Percentiles rank a stretch among this genome's conserved stretches.
phyloP scores from a whole-genome alignment of 2,329 filamentous ascomycete species.

The Xylariaceae sp. region DNA sequence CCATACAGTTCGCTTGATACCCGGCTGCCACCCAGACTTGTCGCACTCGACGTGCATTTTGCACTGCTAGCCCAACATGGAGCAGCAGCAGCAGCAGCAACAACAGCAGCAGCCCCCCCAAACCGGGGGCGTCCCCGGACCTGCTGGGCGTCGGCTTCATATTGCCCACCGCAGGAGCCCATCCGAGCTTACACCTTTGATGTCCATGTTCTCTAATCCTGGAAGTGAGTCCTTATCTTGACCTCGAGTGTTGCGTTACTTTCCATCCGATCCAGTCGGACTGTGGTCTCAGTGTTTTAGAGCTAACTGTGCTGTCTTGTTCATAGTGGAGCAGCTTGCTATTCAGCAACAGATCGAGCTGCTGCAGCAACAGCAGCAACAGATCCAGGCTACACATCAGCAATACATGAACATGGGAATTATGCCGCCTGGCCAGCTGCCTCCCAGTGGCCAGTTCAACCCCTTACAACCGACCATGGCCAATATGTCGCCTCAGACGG shows the following conservation, averaged over 20 bases:
- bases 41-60: slow-evolving; percentile 44
- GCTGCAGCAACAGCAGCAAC: slow-evolving; percentile 95
- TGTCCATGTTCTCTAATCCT: slow-evolving; percentile 78
- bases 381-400: slow-evolving; percentile 93
- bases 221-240: slow-evolving; percentile 51
- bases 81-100: slow-evolving; percentile 45
- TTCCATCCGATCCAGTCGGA: slow-evolving; percentile 1
- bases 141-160: slow-evolving; percentile 84
- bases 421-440: slow-evolving; percentile 81
- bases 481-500: slow-evolving; percentile 72
- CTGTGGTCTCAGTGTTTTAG: slow-evolving; percentile 2
- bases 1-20: slow-evolving; percentile 13
- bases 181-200: slow-evolving; percentile 92
- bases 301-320: slow-evolving; percentile 22
- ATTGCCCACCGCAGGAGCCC: slow-evolving; percentile 96
- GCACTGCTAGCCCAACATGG: slow-evolving; percentile 52
- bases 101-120: slow-evolving; percentile 33
- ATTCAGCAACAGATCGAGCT: slow-evolving; percentile 98
- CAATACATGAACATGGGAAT: slow-evolving; percentile 98
- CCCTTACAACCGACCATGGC: slow-evolving; percentile 75
- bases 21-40: slow-evolving; percentile 22
- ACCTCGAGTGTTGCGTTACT: too few relatives aligned
- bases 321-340: slow-evolving; percentile 87
- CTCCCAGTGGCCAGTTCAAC: slow-evolving; percentile 67
- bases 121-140: slow-evolving; percentile 61